Evolutionary conservation across 2,329 filamentous ascomycete species (phyloP).

Genomic region (Talaromyces sp.): DNA sequence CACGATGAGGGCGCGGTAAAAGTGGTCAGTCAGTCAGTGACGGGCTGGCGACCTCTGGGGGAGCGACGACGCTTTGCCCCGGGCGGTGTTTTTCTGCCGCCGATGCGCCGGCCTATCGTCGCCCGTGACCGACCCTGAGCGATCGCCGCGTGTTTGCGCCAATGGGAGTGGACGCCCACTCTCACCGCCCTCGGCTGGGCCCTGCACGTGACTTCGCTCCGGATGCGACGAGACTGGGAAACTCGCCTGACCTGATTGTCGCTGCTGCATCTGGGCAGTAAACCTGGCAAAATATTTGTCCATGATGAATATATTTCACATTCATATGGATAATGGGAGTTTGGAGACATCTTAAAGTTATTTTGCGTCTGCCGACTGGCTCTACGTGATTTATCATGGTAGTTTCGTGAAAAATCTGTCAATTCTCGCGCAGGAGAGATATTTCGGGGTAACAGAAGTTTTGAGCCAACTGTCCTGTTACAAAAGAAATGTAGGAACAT

Average conservation of each 20-base stretch:
- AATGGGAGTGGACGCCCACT: neutral
- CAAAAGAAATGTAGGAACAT: neutral
- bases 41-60: slow-evolving; percentile 11
- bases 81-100: slow-evolving; percentile 10
- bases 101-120: slow-evolving; percentile 8
- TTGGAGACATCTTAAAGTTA: neutral
- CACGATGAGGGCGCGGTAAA: neutral
- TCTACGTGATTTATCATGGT: neutral
- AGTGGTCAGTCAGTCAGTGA: slow-evolving; percentile 5
- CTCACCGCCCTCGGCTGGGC: slow-evolving; percentile 10
- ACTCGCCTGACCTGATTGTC: neutral
- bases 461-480: neutral
- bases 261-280: neutral
- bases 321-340: neutral
- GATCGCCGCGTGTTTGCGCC: neutral
- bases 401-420: neutral
- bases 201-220: slow-evolving; percentile 8
- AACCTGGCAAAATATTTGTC: neutral
- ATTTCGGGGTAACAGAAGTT: neutral
- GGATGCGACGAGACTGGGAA: slow-evolving; percentile 2
- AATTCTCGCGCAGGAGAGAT: neutral
- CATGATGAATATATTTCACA: neutral
- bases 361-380: neutral
- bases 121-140: neutral
- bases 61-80: slow-evolving; percentile 1